These are phyloP conservation scores for Phaeosphaeriaceae sp. DNA, from an alignment of 2,329 filamentous ascomycete species.

Conservation along the genomic window DNA sequence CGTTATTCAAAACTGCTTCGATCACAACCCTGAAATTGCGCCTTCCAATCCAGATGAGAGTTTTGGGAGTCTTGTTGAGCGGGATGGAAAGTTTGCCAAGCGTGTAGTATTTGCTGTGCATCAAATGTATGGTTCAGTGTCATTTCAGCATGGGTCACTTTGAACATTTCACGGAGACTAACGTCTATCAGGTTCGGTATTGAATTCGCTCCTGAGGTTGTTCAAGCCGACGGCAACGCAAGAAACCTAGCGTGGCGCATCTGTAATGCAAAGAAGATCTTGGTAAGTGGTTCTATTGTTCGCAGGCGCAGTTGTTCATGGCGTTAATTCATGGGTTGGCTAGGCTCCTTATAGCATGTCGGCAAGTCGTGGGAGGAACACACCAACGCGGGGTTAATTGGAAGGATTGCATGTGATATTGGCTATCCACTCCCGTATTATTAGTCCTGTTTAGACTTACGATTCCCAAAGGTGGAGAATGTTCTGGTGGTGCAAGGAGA, in stretches of 20 bases:
- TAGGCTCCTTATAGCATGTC: conserved; percentile 59
- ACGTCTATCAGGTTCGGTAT: conserved; percentile 72
- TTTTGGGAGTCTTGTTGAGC: conserved; percentile 84
- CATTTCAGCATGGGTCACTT: too few species aligned
- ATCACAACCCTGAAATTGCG: conserved; percentile 88
- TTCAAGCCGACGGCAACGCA: conserved; percentile 89
- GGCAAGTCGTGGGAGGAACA: conserved; percentile 49
- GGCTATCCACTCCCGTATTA: too few species aligned
- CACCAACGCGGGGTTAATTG: conserved; percentile 34
- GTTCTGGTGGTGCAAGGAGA: too few species aligned
- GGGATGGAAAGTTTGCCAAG: conserved; percentile 86
- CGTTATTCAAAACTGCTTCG: conserved; percentile 88
- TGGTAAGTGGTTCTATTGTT: conserved; percentile 65
- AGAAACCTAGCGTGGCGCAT: conserved; percentile 92
- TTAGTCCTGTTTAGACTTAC: too few species aligned
- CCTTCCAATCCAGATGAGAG: conserved; percentile 78
- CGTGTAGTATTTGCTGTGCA: conserved; percentile 92
- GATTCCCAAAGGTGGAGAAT: too few species aligned
- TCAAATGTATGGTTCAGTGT: conserved; percentile 70
- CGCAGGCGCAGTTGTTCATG: not conserved
- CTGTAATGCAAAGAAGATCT: conserved; percentile 91
- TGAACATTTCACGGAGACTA: too few species aligned
- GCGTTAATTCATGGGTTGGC: conserved; percentile 9
- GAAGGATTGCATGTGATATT: not conserved
- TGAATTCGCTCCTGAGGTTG: conserved; percentile 91